Percentiles rank a stretch among this genome's conserved stretches.
Evolutionary conservation across 139 green algal genomes (phyloP).

Genomic region (Chlorella sp.): DNA sequence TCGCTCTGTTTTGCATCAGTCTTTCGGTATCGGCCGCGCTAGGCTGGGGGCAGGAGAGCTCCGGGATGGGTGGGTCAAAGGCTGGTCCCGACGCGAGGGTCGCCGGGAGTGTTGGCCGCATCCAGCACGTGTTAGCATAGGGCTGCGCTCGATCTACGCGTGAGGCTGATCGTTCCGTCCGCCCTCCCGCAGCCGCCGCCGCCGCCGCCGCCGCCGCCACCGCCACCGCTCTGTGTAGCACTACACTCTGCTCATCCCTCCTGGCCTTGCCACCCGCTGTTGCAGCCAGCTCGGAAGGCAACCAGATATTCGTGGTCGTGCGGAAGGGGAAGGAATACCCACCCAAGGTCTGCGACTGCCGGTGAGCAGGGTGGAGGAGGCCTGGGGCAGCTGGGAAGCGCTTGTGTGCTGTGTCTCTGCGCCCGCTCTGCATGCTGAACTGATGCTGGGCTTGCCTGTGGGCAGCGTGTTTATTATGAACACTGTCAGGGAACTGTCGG

Average conservation of each 20-base stretch:
- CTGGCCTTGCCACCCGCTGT: background rate
- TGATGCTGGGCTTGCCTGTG: no score
- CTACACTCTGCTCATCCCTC: background rate
- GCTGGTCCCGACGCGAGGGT: background rate
- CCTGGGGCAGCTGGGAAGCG: no score
- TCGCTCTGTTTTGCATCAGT: background rate
- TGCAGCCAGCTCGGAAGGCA: slow-evolving; percentile 47
- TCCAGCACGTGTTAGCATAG: background rate
- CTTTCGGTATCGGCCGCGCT: background rate
- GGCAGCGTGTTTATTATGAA: no score
- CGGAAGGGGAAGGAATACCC: slow-evolving; percentile 62
- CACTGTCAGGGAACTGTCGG: no score
- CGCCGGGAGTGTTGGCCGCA: background rate
- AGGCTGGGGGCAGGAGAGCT: background rate
- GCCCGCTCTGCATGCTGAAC: no score
- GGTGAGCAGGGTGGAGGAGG: slow-evolving; percentile 39
- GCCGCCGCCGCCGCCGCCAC: background rate
- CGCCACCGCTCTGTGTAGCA: background rate
- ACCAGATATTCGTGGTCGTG: slow-evolving; percentile 66
- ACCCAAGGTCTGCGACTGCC: slow-evolving; percentile 60
- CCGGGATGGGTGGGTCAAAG: background rate
- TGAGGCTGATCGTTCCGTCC: background rate
- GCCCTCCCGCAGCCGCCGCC: background rate
- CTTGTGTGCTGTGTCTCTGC: no score
- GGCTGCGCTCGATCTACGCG: background rate